A percentile compares a stretch with the other conserved stretches of the same genome.
These are phyloP conservation scores for Fusarium sp. DNA, from an alignment of 2,329 filamentous ascomycete species.

Conservation along the genomic window DNA sequence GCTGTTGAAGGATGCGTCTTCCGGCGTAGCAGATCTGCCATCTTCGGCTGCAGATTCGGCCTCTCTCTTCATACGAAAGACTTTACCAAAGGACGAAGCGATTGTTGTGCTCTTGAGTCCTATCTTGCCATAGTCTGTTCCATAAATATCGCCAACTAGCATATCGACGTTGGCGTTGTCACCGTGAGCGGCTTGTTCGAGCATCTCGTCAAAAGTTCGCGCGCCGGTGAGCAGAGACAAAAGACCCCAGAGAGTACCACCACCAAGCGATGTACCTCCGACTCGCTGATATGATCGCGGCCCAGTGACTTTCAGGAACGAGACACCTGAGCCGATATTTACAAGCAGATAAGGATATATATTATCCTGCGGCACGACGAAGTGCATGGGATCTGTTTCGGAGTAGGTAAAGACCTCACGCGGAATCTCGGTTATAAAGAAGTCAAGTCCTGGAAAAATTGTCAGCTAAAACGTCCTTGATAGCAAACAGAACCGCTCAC, in stretches of 20 bases:
- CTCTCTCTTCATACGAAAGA: slow-evolving; percentile 90
- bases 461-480: slow-evolving; percentile 7
- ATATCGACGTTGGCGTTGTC: slow-evolving; percentile 96
- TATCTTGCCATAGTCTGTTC: slow-evolving; percentile 94
- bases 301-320: slow-evolving; percentile 95
- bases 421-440: slow-evolving; percentile 98
- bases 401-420: slow-evolving; percentile 97
- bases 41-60: slow-evolving; percentile 84
- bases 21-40: slow-evolving; percentile 65
- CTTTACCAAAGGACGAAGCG: slow-evolving; percentile 95
- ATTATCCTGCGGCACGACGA: slow-evolving; percentile 78
- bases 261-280: slow-evolving; percentile 92
- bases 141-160: slow-evolving; percentile 98
- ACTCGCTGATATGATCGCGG: slow-evolving; percentile 89
- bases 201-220: slow-evolving; percentile 96
- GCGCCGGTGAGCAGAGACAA: slow-evolving; percentile 93
- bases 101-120: slow-evolving; percentile 96
- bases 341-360: slow-evolving; percentile 98
- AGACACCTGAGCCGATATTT: slow-evolving; percentile 97
- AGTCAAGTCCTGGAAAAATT: slow-evolving; percentile 78
- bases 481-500: slow-evolving; percentile 57
- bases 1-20: slow-evolving; percentile 67
- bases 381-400: slow-evolving; percentile 90
- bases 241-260: slow-evolving; percentile 97
- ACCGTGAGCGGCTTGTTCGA: slow-evolving; percentile 87